Evolutionary conservation across 2,329 filamentous ascomycete species (phyloP).

Genomic region (Rachicladosporium sp.): DNA sequence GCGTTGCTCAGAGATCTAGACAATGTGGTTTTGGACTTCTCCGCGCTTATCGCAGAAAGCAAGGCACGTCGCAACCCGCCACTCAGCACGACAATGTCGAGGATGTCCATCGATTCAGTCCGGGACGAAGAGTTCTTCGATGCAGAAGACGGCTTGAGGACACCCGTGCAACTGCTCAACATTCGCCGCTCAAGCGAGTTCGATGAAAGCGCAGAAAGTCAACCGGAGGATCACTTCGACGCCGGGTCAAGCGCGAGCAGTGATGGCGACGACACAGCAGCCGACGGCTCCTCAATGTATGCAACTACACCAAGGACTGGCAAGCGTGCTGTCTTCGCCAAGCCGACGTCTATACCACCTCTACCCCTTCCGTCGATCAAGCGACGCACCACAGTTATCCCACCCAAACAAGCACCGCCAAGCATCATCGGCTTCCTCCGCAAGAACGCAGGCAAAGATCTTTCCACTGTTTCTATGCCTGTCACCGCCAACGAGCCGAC

Average conservation of each 20-base stretch:
- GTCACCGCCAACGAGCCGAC: slow-evolving; percentile 91
- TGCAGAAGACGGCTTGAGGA: slow-evolving; percentile 53
- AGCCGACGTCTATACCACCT: slow-evolving; percentile 63
- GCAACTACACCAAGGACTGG: slow-evolving; percentile 15
- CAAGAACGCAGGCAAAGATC: slow-evolving; percentile 95
- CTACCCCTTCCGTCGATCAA: slow-evolving; percentile 57
- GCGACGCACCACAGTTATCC: slow-evolving; percentile 57
- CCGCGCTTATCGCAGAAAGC: slow-evolving; percentile 61
- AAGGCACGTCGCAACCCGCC: slow-evolving; percentile 60
- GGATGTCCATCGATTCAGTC: slow-evolving; percentile 68
- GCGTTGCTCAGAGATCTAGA: slow-evolving; percentile 78
- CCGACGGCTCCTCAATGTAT: slow-evolving; percentile 4
- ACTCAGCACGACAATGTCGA: slow-evolving; percentile 28
- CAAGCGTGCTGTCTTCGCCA: slow-evolving; percentile 52
- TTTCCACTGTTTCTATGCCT: slow-evolving; percentile 94
- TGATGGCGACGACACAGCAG: slow-evolving; percentile 37
- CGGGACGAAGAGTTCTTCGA: slow-evolving; percentile 90
- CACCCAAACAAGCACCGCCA: slow-evolving; percentile 68
- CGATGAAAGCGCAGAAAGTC: slow-evolving; percentile 48
- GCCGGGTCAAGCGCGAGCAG: slow-evolving; percentile 53
- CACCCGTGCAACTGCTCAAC: slow-evolving; percentile 54
- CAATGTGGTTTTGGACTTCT: slow-evolving; percentile 70
- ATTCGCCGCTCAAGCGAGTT: slow-evolving; percentile 64
- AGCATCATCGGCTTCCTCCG: slow-evolving; percentile 87
- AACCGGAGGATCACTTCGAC: slow-evolving; percentile 40